Evolutionary conservation across 2,329 filamentous ascomycete species (phyloP).

Genomic region (Pseudogymnoascus sp.): DNA sequence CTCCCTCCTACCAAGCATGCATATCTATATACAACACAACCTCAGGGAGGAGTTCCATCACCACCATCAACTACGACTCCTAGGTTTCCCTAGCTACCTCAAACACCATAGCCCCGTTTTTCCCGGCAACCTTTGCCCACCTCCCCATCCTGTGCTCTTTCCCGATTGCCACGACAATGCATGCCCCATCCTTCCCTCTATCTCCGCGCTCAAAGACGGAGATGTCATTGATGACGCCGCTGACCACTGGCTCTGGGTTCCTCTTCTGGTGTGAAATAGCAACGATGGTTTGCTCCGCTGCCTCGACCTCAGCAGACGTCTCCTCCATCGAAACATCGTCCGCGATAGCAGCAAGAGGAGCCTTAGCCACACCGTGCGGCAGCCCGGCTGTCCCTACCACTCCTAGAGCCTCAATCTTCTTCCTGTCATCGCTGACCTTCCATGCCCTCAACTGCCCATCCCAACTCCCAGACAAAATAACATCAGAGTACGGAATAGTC

Average conservation of each 20-base stretch:
- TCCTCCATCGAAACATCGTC: constrained; percentile 8
- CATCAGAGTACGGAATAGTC: constrained; percentile 81
- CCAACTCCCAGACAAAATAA: constrained; percentile 90
- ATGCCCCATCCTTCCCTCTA: constrained; percentile 67
- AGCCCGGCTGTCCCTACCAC: constrained; percentile 44
- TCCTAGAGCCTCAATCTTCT: constrained; percentile 65
- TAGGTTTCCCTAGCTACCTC: constrained; percentile 47
- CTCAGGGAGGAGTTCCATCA: not conserved
- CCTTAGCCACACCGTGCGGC: constrained; percentile 20
- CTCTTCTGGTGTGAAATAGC: constrained; percentile 9
- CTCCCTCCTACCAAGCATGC: constrained; percentile 11
- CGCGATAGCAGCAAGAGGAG: not conserved
- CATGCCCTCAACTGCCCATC: constrained; percentile 82
- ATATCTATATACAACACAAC: constrained; percentile 5
- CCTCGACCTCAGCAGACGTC: not conserved
- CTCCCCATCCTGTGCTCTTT: constrained; percentile 80
- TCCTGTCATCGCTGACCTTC: constrained; percentile 78
- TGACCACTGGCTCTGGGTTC: constrained; percentile 18
- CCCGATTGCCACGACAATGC: constrained; percentile 77
- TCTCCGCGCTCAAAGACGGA: constrained; percentile 80
- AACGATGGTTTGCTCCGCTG: not conserved
- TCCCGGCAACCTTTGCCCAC: constrained; percentile 64
- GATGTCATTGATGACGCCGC: constrained; percentile 83
- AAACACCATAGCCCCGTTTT: constrained; percentile 82
- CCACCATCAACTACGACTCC: not conserved